Evolutionary conservation across 2,329 filamentous ascomycete genomes (phyloP).

Genomic region (Akanthomyces muscarius): DNA sequence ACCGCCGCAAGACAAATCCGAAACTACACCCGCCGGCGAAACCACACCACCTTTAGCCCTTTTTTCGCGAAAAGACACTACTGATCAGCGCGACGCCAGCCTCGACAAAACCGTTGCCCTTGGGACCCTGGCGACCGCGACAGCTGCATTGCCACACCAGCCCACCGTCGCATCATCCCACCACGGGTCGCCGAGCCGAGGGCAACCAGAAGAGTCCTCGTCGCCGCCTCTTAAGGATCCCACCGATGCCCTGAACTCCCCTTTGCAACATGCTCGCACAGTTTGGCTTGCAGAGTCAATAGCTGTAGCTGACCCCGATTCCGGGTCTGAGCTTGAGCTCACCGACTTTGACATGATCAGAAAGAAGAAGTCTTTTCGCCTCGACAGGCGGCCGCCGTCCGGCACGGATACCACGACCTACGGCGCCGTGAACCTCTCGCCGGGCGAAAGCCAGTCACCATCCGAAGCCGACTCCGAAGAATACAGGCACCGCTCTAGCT

Average conservation of each 20-base stretch:
- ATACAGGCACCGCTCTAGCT: conserved; percentile 31
- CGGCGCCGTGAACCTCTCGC: conserved; percentile 35
- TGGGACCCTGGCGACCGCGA: conserved; percentile 6
- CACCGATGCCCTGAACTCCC: conserved; percentile 3
- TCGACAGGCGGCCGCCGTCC: conserved; percentile 26
- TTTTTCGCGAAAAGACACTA: conserved; percentile 9
- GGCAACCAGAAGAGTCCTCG: not conserved
- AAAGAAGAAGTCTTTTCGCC: conserved; percentile 35
- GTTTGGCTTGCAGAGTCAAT: conserved; percentile 15
- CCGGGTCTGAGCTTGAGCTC: conserved; percentile 18
- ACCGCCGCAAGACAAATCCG: conserved; percentile 10
- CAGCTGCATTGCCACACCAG: conserved; percentile 11
- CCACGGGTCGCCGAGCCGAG: not conserved
- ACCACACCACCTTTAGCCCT: conserved; percentile 9
- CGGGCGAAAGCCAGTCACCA: conserved; percentile 35
- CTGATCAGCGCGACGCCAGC: conserved; percentile 7
- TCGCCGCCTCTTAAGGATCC: not conserved
- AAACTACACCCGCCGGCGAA: not conserved
- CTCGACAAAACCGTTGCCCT: conserved; percentile 1
- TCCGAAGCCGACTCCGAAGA: conserved; percentile 31
- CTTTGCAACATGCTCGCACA: conserved; percentile 16
- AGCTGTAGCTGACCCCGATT: conserved; percentile 9
- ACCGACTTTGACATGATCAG: conserved; percentile 29
- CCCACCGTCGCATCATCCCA: conserved; percentile 10
- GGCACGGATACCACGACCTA: conserved; percentile 31